Percentiles rank a stretch among this genome's conserved stretches.
Conservation (phyloP, 345 rosid genomes). For the Syzygium aromaticum region DNA sequence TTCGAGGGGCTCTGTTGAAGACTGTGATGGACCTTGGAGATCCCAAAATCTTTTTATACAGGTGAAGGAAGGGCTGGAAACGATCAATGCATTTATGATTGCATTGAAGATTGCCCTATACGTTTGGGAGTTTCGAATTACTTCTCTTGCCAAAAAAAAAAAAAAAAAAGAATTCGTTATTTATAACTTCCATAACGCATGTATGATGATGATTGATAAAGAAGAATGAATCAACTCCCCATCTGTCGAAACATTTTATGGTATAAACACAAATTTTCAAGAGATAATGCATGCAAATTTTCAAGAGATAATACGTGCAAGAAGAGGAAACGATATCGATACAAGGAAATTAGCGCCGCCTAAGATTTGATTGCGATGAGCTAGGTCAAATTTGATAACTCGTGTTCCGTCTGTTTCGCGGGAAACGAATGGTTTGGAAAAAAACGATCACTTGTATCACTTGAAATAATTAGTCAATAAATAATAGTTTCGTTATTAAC, state of each 20-base stretch:
- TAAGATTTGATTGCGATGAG: not conserved
- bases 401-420: too few species aligned
- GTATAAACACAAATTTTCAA: not conserved
- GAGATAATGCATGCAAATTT: not conserved
- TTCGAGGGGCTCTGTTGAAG: not conserved
- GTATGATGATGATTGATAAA: not conserved
- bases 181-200: not conserved
- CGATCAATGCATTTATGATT: not conserved
- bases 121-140: not conserved
- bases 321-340: not conserved
- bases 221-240: not conserved
- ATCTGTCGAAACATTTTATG: not conserved
- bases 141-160: not conserved
- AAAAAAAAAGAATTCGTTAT: not conserved
- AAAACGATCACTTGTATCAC: too few species aligned
- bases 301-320: not conserved
- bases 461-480: too few species aligned
- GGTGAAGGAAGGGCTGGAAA: not conserved
- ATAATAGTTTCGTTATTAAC: too few species aligned
- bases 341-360: not conserved
- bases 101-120: not conserved
- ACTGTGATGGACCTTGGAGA: not conserved
- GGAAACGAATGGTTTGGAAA: too few species aligned
- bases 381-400: not conserved
- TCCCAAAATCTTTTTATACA: not conserved